Evolutionary conservation across 257 asterid genomes (phyloP).

Genomic region (Anisodus tanguticus): DNA sequence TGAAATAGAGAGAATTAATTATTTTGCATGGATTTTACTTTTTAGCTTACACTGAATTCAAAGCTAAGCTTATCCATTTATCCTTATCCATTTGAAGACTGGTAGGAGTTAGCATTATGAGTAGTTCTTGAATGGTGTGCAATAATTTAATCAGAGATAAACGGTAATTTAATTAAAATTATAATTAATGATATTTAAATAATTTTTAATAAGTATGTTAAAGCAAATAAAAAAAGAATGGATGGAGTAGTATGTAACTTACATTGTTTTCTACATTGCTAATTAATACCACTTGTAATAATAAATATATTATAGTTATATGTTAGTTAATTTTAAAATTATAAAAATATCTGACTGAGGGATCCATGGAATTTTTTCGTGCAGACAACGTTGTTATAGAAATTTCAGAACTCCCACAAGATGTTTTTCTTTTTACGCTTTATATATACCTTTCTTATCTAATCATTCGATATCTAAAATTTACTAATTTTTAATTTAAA

Average conservation of each 20-base stretch:
- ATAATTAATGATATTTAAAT: neutral
- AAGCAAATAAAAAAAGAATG: neutral
- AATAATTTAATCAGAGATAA: neutral
- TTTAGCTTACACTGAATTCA: neutral
- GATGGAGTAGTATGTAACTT: neutral
- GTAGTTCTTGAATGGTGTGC: neutral
- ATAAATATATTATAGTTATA: too few relatives aligned
- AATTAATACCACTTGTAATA: neutral
- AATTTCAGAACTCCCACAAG: neutral
- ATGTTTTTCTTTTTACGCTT: neutral
- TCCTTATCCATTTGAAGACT: slow-evolving; percentile 22
- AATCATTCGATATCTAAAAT: neutral
- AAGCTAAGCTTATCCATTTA: slow-evolving; percentile 33
- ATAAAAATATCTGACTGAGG: slow-evolving; percentile 18
- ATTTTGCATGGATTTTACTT: slow-evolving; percentile 21
- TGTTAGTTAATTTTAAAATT: neutral
- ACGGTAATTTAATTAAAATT: neutral
- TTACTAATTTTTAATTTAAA: neutral
- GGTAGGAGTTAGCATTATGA: slow-evolving; percentile 22
- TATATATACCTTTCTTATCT: neutral
- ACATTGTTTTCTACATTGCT: neutral
- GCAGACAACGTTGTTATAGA: slow-evolving; percentile 25
- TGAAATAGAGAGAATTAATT: neutral
- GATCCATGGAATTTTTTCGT: slow-evolving; percentile 27
- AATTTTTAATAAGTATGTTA: neutral